A percentile compares a stretch with the other conserved stretches of the same genome.
Evolutionary conservation across 2,329 filamentous ascomycete species (phyloP).

Genomic region (Byssoonygena ceratinophila): DNA sequence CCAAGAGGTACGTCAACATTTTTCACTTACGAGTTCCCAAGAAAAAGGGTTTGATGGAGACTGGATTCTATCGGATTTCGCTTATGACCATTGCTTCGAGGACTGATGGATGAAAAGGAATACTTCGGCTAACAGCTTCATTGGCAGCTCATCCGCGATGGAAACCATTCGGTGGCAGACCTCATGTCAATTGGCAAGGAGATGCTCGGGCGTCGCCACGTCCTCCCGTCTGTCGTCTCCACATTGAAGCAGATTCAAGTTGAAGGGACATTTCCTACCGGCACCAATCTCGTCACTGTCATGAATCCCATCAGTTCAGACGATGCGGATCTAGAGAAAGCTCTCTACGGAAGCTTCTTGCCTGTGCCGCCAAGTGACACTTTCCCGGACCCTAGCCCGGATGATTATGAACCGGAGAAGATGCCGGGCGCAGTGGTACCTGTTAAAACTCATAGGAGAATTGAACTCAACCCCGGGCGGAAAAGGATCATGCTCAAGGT

Average conservation of each 20-base stretch:
- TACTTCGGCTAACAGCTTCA: background rate
- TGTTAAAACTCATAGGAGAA: conserved; percentile 50
- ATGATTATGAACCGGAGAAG: conserved; percentile 55
- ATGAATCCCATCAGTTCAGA: conserved; percentile 79
- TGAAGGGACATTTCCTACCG: conserved; percentile 82
- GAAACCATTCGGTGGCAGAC: conserved; percentile 78
- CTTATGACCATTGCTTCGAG: background rate
- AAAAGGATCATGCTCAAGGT: conserved; percentile 64
- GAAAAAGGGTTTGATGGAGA: no score
- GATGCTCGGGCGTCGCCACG: conserved; percentile 87
- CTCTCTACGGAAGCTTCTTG: conserved; percentile 83
- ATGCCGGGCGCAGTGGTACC: conserved; percentile 72
- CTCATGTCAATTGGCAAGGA: conserved; percentile 86
- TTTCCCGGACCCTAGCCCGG: conserved; percentile 56
- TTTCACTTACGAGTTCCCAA: no score
- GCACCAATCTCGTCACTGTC: conserved; percentile 89
- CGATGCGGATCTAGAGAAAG: conserved; percentile 75
- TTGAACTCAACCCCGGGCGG: conserved; percentile 63
- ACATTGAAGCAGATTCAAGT: conserved; percentile 80
- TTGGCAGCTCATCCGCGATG: conserved; percentile 77
- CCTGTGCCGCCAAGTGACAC: conserved; percentile 59
- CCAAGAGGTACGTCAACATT: conserved; percentile 56
- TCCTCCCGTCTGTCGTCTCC: conserved; percentile 67
- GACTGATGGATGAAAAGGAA: background rate
- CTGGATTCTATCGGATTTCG: no score